Evolutionary conservation across 2,329 filamentous ascomycete species (phyloP).

Genomic region (Phialophora macrospora): DNA sequence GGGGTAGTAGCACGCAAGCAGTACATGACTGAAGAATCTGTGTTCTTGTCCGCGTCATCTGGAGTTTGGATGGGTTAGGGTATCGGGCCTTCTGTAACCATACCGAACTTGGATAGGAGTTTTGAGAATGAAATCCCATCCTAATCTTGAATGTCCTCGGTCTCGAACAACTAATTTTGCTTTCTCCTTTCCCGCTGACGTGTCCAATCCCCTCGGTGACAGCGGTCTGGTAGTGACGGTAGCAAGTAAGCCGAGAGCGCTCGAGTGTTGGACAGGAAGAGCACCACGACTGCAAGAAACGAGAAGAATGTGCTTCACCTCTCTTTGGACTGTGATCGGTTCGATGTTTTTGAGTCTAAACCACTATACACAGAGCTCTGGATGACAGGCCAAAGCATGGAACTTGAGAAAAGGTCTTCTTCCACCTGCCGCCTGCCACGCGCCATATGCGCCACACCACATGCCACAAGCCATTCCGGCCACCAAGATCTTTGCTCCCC

Average conservation of each 20-base stretch:
- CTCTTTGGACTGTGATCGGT: neutral
- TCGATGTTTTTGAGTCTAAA: conserved; percentile 33
- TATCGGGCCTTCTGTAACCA: neutral
- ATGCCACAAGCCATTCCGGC: neutral
- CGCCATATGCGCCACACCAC: neutral
- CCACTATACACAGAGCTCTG: conserved; percentile 37
- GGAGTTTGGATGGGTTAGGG: neutral
- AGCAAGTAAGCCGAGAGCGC: too few species aligned
- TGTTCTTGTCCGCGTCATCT: neutral
- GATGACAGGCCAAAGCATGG: conserved; percentile 14
- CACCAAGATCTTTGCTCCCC: conserved; percentile 1
- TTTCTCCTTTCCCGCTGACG: neutral
- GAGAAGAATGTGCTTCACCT: neutral
- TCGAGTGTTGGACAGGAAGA: neutral
- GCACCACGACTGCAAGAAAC: neutral
- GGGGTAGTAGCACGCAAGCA: neutral
- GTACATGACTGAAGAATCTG: conserved; percentile 1
- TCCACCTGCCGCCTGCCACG: neutral
- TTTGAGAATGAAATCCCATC: neutral
- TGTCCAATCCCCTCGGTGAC: neutral
- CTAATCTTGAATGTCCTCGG: neutral
- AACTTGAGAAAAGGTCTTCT: conserved; percentile 9
- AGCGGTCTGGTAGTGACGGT: neutral
- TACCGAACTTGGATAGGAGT: neutral
- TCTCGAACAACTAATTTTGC: neutral